A percentile compares a stretch with the other conserved stretches of the same genome.
Conservation (phyloP, 1,139 yeast genomes). For the Entelexis sorbosivorans region DNA sequence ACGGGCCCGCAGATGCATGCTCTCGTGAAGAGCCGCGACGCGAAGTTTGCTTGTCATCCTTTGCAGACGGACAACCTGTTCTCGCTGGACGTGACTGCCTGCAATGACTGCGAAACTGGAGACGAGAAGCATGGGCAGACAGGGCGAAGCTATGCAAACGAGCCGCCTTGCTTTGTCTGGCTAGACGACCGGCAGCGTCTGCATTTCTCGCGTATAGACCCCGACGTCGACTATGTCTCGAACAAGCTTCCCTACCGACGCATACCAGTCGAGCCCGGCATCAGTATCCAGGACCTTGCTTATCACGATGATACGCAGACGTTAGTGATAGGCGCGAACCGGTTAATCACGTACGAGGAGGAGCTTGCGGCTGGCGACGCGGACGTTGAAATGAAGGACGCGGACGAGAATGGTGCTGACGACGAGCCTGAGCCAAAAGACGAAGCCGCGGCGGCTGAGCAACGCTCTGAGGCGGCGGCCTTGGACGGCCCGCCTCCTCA, state of each 20-base stretch:
- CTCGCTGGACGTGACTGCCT: neutral
- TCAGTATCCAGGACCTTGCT: conserved; percentile 50
- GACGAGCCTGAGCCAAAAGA: neutral
- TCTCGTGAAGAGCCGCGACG: conserved; percentile 51
- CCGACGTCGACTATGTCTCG: conserved; percentile 23
- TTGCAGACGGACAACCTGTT: conserved; percentile 39
- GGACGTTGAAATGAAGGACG: neutral
- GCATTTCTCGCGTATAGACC: conserved; percentile 28
- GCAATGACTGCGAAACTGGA: no score
- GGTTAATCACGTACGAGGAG: conserved; percentile 51
- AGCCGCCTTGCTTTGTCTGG: conserved; percentile 2
- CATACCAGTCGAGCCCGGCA: conserved; percentile 34
- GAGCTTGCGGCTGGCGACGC: conserved; percentile 28
- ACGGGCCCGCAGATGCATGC: conserved; percentile 69
- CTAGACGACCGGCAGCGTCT: conserved; percentile 15
- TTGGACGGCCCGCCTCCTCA: neutral
- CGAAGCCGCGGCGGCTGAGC: no score
- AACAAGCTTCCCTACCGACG: conserved; percentile 24
- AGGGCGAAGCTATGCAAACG: neutral
- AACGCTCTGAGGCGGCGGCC: neutral
- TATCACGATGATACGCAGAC: conserved; percentile 64
- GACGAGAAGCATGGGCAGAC: no score
- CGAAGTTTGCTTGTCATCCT: conserved; percentile 56
- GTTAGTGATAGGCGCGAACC: conserved; percentile 57
- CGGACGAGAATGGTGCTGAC: neutral